Conservation (phyloP, 2,329 filamentous ascomycete genomes). For the Domatiomyces globalis region DNA sequence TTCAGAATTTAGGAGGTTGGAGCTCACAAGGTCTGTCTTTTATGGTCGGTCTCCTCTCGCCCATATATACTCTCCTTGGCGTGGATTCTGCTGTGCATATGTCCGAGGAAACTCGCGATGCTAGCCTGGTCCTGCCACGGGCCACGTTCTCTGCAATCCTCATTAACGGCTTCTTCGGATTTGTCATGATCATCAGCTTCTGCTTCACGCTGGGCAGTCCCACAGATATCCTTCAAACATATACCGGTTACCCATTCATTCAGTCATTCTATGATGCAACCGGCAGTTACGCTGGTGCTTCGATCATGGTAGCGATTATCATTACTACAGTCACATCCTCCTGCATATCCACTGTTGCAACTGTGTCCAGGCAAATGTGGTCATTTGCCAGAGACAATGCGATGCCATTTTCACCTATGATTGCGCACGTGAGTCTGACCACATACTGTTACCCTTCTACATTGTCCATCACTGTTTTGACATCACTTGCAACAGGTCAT, state of each 20-base stretch:
- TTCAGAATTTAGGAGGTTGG: conserved; percentile 31
- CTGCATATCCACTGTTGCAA: conserved; percentile 23
- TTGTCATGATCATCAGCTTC: conserved; percentile 30
- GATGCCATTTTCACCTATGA: conserved; percentile 22
- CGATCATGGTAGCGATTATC: conserved; percentile 21
- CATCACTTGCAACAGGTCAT: too few relatives aligned
- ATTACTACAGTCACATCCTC: conserved; percentile 19
- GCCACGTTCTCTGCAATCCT: conserved; percentile 24
- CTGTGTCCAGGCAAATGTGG: conserved; percentile 25
- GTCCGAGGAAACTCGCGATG: conserved; percentile 23
- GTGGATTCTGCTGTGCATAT: conserved; percentile 33
- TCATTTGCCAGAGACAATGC: conserved; percentile 30
- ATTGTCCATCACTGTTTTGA: too few relatives aligned
- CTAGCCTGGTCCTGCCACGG: conserved; percentile 20
- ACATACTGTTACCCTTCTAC: neutral
- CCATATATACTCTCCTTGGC: conserved; percentile 14
- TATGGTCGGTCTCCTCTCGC: conserved; percentile 17
- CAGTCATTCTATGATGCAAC: conserved; percentile 26
- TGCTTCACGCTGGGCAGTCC: conserved; percentile 32
- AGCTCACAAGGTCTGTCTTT: conserved; percentile 12
- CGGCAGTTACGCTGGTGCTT: conserved; percentile 18
- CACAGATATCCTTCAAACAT: conserved; percentile 26
- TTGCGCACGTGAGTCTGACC: conserved; percentile 17
- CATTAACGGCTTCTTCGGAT: conserved; percentile 34
- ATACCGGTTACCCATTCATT: conserved; percentile 33